A percentile compares a stretch with the other conserved stretches of the same genome.
Evolutionary conservation across 2,329 filamentous ascomycete species (phyloP).

Genomic region (Tolypocladium tropicale): DNA sequence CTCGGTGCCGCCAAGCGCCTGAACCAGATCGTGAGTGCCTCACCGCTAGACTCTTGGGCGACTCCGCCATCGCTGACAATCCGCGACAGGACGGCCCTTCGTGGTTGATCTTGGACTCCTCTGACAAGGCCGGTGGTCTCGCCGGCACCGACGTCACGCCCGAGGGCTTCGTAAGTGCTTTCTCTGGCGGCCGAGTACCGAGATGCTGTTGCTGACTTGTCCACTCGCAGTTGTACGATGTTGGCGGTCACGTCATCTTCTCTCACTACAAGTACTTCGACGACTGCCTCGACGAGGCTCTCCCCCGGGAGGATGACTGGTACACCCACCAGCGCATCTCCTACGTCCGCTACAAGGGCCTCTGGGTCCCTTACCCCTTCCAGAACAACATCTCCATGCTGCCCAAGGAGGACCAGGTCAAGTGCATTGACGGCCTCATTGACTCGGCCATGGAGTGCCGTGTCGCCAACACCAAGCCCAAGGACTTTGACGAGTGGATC

Average conservation of each 20-base stretch:
- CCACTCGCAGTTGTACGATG: constrained; percentile 75
- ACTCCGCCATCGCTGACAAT: constrained; percentile 14
- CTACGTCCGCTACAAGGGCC: constrained; percentile 91
- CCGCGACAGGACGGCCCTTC: constrained; percentile 67
- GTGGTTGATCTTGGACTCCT: constrained; percentile 92
- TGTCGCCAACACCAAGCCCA: constrained; percentile 81
- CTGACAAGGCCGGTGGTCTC: constrained; percentile 86
- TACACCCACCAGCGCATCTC: constrained; percentile 97
- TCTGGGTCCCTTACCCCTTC: constrained; percentile 99
- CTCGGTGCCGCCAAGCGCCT: constrained; percentile 96
- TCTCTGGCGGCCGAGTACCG: constrained; percentile 2
- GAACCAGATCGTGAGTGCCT: constrained; percentile 73
- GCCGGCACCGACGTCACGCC: constrained; percentile 91
- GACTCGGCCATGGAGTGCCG: constrained; percentile 83
- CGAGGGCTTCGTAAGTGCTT: constrained; percentile 82
- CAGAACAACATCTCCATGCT: constrained; percentile 99
- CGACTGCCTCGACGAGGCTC: constrained; percentile 94
- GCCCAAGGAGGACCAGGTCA: constrained; percentile 93
- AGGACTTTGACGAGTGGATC: constrained; percentile 98
- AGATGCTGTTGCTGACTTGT: constrained; percentile 11
- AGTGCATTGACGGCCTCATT: constrained; percentile 89
- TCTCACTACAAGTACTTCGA: constrained; percentile 99
- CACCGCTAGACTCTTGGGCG: constrained; percentile 15
- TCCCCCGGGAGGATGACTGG: constrained; percentile 92
- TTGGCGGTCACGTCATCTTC: constrained; percentile 97